Base-by-base conservation (phyloP, 805 yeast species). In the Starmerella apis region DNA sequence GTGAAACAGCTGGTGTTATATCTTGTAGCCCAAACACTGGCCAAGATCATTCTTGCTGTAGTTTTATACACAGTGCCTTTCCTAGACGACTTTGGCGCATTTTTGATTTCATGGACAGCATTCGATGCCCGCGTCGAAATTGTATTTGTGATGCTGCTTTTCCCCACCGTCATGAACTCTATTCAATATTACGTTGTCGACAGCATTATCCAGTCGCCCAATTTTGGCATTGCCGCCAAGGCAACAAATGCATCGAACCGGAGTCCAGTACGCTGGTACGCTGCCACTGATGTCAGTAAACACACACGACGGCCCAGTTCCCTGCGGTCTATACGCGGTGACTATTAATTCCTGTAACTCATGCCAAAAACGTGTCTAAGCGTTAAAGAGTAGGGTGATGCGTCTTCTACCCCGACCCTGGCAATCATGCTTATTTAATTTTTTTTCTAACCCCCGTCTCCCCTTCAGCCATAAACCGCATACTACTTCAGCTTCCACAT, bases 101-200 rank as follows among this genome's bases (percentile, higher is more conserved):
- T 84, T 70, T 66, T 87, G 30, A 69, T 90, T 23, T 77, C 84
- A n/a, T 84, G 95, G 92, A 77, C 92, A 4, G 48, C 53, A 18
- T 77, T 76, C 47, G 79, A 80, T 64, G 92, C 94, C 2, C 79
- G 82, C 54, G 72, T 86, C 33, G 95, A 92, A 64, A 85, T 90
- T 14, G 80, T 83, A 35, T 75, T 90, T 53, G 95, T 92, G 23
- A 82, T 90, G 80, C 77, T 92, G 62, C 75, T 52, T 1, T 67
- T 69, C 55, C 72, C 72, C 16, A 54, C 68, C 23, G 55, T 69
- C 22, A 70, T 70, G 74, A 70, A 70, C 55, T 63, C 71, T 27
- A 44, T 71, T 4, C 83, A 78, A 66, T 71, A 79, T 57, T 67
- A 77, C 25, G 68, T 79, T 52, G 73, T 79, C 32, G 83, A 78